Conservation (phyloP, 192 early-diverging fungal species). For the Coemansia sp. region DNA sequence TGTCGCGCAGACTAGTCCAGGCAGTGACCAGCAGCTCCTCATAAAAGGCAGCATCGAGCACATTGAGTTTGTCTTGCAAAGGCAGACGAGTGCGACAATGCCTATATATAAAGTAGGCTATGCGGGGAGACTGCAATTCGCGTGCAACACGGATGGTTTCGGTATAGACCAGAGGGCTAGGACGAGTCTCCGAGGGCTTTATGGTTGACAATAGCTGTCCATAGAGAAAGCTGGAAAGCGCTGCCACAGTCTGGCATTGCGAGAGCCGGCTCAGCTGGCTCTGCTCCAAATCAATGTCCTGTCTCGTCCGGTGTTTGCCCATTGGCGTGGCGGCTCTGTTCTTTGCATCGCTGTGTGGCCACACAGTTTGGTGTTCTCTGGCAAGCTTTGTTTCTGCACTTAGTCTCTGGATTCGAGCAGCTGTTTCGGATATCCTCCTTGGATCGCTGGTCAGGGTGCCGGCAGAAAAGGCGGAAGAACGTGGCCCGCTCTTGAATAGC, state of each 20-base stretch:
- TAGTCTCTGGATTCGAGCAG: slow-evolving; percentile 8
- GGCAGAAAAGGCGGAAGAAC: slow-evolving; percentile 26
- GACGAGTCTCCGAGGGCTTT: not conserved
- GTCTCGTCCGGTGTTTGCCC: not conserved
- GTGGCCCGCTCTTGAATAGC: slow-evolving; percentile 24
- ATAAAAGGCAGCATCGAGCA: slow-evolving; percentile 22
- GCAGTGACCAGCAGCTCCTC: slow-evolving; percentile 27
- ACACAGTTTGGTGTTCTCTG: not conserved
- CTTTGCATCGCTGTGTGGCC: not conserved
- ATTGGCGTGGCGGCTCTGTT: not conserved
- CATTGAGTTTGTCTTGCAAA: slow-evolving; percentile 18
- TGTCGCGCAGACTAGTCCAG: slow-evolving; percentile 27
- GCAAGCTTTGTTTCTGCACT: not conserved
- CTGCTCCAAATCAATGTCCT: slow-evolving; percentile 19
- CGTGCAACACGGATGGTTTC: slow-evolving; percentile 24
- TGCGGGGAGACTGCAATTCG: slow-evolving; percentile 19
- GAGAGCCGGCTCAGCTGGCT: slow-evolving; percentile 19
- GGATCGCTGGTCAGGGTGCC: slow-evolving; percentile 18
- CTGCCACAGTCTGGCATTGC: slow-evolving; percentile 16
- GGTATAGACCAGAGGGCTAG: slow-evolving; percentile 27
- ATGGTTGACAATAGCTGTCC: slow-evolving; percentile 7
- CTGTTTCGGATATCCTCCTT: slow-evolving; percentile 13
- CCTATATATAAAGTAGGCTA: slow-evolving; percentile 27
- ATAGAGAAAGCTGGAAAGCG: slow-evolving; percentile 21
- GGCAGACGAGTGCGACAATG: slow-evolving; percentile 20